A percentile compares a stretch with the other conserved stretches of the same genome.
phyloP scores from a whole-genome alignment of 2,329 filamentous ascomycete species.

The Aspergillus phoenicis region DNA sequence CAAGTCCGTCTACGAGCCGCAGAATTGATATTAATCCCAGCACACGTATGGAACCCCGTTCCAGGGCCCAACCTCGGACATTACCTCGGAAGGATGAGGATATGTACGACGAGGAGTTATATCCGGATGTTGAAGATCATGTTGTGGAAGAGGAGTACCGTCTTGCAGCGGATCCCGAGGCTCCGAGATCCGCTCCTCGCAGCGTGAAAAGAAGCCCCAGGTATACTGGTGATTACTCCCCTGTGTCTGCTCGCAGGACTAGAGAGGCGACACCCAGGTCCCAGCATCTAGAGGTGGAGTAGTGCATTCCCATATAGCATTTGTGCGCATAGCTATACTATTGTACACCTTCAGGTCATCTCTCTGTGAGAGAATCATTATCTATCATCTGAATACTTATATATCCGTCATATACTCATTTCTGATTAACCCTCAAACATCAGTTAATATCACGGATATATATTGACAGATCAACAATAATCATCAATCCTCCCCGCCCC shows the following conservation, averaged over 20 bases:
- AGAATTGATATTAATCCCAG: no score
- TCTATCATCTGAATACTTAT: no score
- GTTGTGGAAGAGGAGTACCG: background rate
- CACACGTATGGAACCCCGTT: background rate
- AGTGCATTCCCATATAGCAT: background rate
- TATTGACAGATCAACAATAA: background rate
- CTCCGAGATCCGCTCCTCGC: background rate
- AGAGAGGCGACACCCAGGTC: background rate
- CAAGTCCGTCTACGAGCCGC: background rate
- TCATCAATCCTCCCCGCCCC: constrained; percentile 1
- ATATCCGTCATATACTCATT: no score
- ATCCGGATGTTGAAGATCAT: background rate
- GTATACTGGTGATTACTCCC: background rate
- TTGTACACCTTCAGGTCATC: no score
- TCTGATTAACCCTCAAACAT: no score
- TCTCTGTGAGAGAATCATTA: no score
- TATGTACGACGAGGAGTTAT: background rate
- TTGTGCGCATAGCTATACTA: background rate
- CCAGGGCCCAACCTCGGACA: background rate
- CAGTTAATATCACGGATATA: no score
- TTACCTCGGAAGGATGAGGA: background rate
- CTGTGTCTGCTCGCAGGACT: background rate
- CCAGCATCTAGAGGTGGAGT: background rate
- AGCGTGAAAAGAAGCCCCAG: background rate
- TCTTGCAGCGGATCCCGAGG: background rate